Evolutionary conservation across 257 asterid species (phyloP), one percentile per base, ranked within the genome.

Genomic region (Leptodermis oblonga): DNA sequence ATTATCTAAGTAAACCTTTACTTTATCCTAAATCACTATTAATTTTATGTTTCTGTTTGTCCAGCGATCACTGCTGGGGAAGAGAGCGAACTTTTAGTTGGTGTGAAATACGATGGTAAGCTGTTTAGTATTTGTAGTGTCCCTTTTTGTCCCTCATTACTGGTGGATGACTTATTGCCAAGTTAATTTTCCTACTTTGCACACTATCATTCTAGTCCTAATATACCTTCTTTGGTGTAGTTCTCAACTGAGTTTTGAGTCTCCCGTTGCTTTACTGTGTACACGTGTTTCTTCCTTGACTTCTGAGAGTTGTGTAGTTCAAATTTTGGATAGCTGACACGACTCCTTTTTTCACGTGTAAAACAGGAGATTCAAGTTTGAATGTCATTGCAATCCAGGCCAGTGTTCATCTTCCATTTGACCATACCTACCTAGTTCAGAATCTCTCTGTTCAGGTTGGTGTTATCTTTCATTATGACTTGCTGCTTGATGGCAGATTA

Each of bases 81-180:
- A 85, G 98, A 94, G 69, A 80, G 88, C 46, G 98, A 89, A 75
- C 92, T 94, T 72, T 76, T 94, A 12, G 97, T 91, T 82, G 99
- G 99, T 72, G 68, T 94, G 30, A 86, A 89, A 80, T 87, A 94
- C 76, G 95, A 87, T n/a, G 98, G 99, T 94, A 91, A 69, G 60
- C 65, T 59, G 23, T 39, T 70, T 76, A 45, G 28, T 20, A 61
- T 1, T 20, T 48, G 66, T 67, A 34, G 28, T 17, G 13, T 22
- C 15, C n/a, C 17, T 2, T 39, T 39, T 1, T 3, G 4, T 33
- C 22, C 28, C 65, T 15, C 11, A 20, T 62, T 36, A 37, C 4
- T 17, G 62, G 45, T 17, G 63, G 53, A 51, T 63, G 53, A 36
- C 34, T 62, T 20, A 30, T 41, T 39, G 28, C 43, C 53, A 6